phyloP scores from a whole-genome alignment of 1,284 basidiomycete genomes.

The Dichomitus squalens region DNA sequence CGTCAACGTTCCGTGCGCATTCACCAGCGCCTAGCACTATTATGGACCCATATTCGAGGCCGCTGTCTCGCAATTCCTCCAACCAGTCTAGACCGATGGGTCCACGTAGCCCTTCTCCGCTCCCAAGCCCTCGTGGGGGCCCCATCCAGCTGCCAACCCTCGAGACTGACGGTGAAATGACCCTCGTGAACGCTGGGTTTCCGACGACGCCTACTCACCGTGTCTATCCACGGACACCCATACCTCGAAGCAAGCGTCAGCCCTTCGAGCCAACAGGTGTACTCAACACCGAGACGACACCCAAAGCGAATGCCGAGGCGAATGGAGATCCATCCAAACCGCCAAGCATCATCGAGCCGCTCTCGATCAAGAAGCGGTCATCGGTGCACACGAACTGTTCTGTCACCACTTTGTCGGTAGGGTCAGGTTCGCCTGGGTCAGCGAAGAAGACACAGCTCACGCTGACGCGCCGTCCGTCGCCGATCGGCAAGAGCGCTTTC shows the following conservation, averaged over 20 bases:
- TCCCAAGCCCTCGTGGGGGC: neutral
- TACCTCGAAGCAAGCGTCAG: constrained; percentile 71
- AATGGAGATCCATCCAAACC: constrained; percentile 8
- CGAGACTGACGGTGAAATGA: constrained; percentile 48
- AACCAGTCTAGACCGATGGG: constrained; percentile 64
- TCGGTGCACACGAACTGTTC: constrained; percentile 47
- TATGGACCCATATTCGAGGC: constrained; percentile 37
- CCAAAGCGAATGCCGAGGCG: constrained; percentile 38
- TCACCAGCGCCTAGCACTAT: constrained; percentile 33
- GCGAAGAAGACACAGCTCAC: constrained; percentile 41
- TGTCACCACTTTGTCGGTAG: neutral
- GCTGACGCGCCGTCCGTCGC: constrained; percentile 23
- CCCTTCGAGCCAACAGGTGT: constrained; percentile 50
- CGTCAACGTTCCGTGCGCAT: constrained; percentile 18
- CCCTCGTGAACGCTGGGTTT: constrained; percentile 34
- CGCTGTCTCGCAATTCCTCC: constrained; percentile 44
- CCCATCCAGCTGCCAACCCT: constrained; percentile 36
- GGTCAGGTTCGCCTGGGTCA: constrained; percentile 42
- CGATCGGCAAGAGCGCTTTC: constrained; percentile 26
- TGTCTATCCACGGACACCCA: constrained; percentile 38
- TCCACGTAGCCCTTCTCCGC: constrained; percentile 70
- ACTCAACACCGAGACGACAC: constrained; percentile 50
- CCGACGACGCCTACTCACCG: constrained; percentile 32
- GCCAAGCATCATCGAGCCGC: constrained; percentile 53
- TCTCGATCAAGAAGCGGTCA: constrained; percentile 81